A percentile compares a stretch with the other conserved stretches of the same genome.
phyloP scores from a whole-genome alignment of 768 basidiomycete genomes.

The Mycena belliarum region DNA sequence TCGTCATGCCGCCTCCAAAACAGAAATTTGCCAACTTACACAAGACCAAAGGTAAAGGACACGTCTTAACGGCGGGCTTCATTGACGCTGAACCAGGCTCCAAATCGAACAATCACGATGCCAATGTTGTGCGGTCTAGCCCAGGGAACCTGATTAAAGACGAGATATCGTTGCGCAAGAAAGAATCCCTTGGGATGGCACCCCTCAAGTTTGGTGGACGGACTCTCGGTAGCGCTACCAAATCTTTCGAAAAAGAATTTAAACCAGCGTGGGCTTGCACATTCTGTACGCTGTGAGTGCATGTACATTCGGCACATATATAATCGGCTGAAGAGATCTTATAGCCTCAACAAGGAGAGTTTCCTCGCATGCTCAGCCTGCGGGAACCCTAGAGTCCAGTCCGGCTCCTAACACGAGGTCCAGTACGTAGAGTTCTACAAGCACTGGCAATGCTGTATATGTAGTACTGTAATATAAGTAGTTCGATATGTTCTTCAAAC shows the following conservation, averaged over 20 bases:
- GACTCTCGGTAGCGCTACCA: conserved; percentile 23
- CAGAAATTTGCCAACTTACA: not conserved
- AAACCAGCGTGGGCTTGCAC: conserved; percentile 50
- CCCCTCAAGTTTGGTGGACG: conserved; percentile 30
- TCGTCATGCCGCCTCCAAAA: conserved; percentile 6
- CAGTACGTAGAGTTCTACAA: too few relatives aligned
- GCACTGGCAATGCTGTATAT: too few relatives aligned
- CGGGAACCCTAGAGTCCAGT: conserved; percentile 32
- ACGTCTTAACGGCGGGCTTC: not conserved
- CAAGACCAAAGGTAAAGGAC: not conserved
- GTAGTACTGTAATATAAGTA: too few relatives aligned
- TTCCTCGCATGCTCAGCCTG: conserved; percentile 68
- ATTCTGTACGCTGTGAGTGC: conserved; percentile 65
- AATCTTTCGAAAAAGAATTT: not conserved
- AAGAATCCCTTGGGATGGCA: conserved; percentile 45
- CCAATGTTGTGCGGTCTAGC: conserved; percentile 17
- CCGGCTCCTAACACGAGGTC: too few relatives aligned
- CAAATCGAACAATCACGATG: not conserved
- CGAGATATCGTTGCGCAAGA: conserved; percentile 47
- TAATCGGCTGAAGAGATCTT: conserved; percentile 5
- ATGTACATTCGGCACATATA: not conserved
- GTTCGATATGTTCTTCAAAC: too few relatives aligned
- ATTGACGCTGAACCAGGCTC: not conserved
- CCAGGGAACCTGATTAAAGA: conserved; percentile 40
- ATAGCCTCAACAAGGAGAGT: conserved; percentile 50